Evolutionary conservation across 768 basidiomycete genomes (phyloP), one percentile per base, ranked within the genome.

Genomic region (Lentinula lateritia): DNA sequence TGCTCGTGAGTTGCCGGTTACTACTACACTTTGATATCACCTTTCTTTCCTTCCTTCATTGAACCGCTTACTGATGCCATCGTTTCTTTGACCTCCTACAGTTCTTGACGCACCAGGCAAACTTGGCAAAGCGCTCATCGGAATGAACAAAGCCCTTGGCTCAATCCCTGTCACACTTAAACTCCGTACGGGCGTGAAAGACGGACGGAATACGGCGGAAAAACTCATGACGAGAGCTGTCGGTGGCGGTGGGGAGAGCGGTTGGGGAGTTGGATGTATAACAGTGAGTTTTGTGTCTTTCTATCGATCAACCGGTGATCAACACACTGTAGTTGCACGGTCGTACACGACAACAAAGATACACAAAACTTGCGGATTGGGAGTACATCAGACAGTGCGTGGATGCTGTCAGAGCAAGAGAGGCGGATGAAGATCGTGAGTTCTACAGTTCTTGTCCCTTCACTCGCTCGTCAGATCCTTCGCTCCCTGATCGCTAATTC

Each of bases 281-380:
- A 79, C 81, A 48, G 81, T 79, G 58, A 39, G 38, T 39, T 8
- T 39, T 39, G 7, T 5, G 38, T 8, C 38, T 9, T 39, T 9
- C 38, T 39, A 2, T 28, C 7, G 38, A 8, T 39, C 13, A 13
- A 39, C 38, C 13, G 7, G 13, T 13, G 38, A 13, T 39, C 38
- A 9, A 9, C 38, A 8, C 38, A 38, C 28, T 16, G 6, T 62
- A 98, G 96, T 78, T 99, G n/a, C 96, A 99, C 70, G 96, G 96
- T 9, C 85, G 97, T 32, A 93, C 94, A 5, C 80, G 95, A 41
- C 95, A 98, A 73, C 97, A 98, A 70, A 85, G 97, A 42, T 99
- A 99, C 67, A 88, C 92, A 2, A 88, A 88, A 64, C 78, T 92
- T 1, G 95, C 96, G 9, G 95, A 99, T 70, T 99, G 96, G 94